Percentiles rank a stretch among this genome's conserved stretches.
Evolutionary conservation across 2,329 filamentous ascomycete species (phyloP).

Genomic region (Drechslerella dactyloides): DNA sequence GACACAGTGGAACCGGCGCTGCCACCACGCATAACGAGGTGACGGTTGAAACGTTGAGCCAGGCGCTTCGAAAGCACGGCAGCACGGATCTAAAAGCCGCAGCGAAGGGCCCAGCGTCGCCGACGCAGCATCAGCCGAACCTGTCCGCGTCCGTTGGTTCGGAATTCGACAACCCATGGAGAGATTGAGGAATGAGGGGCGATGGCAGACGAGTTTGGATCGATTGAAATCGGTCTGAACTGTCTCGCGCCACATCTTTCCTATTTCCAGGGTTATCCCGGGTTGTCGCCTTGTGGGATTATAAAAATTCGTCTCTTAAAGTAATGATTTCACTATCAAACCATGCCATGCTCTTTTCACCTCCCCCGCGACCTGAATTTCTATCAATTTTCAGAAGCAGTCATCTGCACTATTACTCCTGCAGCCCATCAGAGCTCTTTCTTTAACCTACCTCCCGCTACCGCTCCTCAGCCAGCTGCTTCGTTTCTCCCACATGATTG

Average conservation of each 20-base stretch:
- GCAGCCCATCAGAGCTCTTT: no score
- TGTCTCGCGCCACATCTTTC: not conserved
- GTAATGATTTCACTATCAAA: slow-evolving; percentile 9
- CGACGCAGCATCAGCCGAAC: slow-evolving; percentile 6
- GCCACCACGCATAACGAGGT: slow-evolving; percentile 58
- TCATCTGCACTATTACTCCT: no score
- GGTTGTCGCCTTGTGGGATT: not conserved
- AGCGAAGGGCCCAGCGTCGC: slow-evolving; percentile 21
- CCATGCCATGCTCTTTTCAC: not conserved
- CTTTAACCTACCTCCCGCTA: not conserved
- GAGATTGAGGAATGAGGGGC: slow-evolving; percentile 23
- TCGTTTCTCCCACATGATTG: slow-evolving; percentile 12
- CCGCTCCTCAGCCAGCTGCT: not conserved
- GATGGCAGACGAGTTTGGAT: not conserved
- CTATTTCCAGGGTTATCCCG: not conserved
- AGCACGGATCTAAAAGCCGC: slow-evolving; percentile 72
- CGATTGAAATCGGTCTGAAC: not conserved
- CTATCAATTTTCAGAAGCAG: not conserved
- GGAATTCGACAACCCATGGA: slow-evolving; percentile 47
- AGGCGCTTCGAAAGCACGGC: slow-evolving; percentile 82
- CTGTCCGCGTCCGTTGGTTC: slow-evolving; percentile 11
- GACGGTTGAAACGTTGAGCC: slow-evolving; percentile 91
- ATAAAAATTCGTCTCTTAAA: not conserved
- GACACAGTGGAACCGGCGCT: slow-evolving; percentile 29
- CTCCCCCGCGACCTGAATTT: no score